A percentile compares a stretch with the other conserved stretches of the same genome.
phyloP scores from a whole-genome alignment of 306 rosid genomes.

The Cicer judaicum region DNA sequence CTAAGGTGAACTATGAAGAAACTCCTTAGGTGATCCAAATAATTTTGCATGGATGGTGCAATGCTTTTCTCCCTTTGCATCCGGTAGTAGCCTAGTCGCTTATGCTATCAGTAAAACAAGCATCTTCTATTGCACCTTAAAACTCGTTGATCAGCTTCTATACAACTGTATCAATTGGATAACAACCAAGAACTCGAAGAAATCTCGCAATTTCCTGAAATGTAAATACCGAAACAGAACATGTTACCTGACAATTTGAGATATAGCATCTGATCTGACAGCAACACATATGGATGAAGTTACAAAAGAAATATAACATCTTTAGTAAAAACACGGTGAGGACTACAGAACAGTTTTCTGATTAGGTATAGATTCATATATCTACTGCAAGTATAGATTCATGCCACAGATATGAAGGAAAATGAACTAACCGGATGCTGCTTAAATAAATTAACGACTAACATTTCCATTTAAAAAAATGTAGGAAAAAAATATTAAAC shows the following conservation, averaged over 20 bases:
- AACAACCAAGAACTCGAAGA: slow-evolving; percentile 80
- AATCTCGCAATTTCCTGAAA: slow-evolving; percentile 75
- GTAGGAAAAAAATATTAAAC: slow-evolving; percentile 22
- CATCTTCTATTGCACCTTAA: slow-evolving; percentile 11
- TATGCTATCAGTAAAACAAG: slow-evolving; percentile 43
- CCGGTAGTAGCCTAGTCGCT: slow-evolving; percentile 33
- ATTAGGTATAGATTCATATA: not conserved
- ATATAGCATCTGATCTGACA: slow-evolving; percentile 13
- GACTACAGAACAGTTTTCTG: not conserved
- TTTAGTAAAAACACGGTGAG: not conserved
- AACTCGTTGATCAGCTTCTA: slow-evolving; percentile 33
- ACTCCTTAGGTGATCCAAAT: slow-evolving; percentile 50
- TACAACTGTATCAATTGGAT: slow-evolving; percentile 57
- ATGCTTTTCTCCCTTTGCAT: slow-evolving; percentile 39
- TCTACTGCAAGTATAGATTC: not conserved
- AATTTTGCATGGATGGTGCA: slow-evolving; percentile 28
- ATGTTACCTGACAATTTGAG: slow-evolving; percentile 19
- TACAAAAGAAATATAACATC: not conserved
- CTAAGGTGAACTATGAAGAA: slow-evolving; percentile 38
- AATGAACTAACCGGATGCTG: slow-evolving; percentile 1
- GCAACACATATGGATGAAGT: not conserved
- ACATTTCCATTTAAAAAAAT: not conserved
- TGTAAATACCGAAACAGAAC: slow-evolving; percentile 2
- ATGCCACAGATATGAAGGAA: not conserved
- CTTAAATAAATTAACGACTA: slow-evolving; percentile 23